phyloP scores from a whole-genome alignment of 2,329 filamentous ascomycete species.

The Periconia macrospinosa region DNA sequence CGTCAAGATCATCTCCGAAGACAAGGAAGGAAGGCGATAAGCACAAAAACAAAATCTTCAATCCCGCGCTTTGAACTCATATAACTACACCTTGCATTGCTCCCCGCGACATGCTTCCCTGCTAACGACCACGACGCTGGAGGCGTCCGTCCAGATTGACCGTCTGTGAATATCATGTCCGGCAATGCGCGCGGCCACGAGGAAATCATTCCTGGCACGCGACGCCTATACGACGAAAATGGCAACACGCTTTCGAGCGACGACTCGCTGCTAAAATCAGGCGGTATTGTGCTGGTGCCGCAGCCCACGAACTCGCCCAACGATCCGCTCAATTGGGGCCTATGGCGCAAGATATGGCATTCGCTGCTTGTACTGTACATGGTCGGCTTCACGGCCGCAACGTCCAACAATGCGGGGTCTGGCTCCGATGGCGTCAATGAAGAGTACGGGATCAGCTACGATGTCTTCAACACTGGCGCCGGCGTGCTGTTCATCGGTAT shows the following conservation, averaged over 20 bases:
- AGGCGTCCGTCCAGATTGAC: slow-evolving; percentile 10
- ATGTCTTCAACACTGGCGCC: slow-evolving; percentile 22
- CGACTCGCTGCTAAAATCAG: slow-evolving; percentile 23
- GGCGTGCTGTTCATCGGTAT: slow-evolving; percentile 21
- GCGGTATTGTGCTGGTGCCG: slow-evolving; percentile 52
- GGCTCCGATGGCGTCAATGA: slow-evolving; percentile 20
- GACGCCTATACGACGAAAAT: slow-evolving; percentile 19
- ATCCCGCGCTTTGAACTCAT: background rate
- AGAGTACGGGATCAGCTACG: slow-evolving; percentile 21
- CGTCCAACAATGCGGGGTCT: slow-evolving; percentile 22
- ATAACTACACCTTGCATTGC: background rate
- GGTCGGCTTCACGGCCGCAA: slow-evolving; percentile 19
- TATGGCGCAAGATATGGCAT: slow-evolving; percentile 45
- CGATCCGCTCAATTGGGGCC: slow-evolving; percentile 57
- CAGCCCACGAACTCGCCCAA: slow-evolving; percentile 52
- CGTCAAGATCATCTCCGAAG: background rate
- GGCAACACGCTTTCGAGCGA: slow-evolving; percentile 35
- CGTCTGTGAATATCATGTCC: background rate
- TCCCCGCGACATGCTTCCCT: slow-evolving; percentile 18
- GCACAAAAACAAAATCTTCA: background rate
- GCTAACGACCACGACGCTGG: slow-evolving; percentile 21
- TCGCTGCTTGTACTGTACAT: slow-evolving; percentile 21
- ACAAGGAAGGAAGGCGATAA: background rate
- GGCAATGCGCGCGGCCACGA: slow-evolving; percentile 10
- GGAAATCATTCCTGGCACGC: slow-evolving; percentile 20